Evolutionary conservation across 2,329 filamentous ascomycete genomes (phyloP).

Genomic region (Sporothrix brunneoviolacea): DNA sequence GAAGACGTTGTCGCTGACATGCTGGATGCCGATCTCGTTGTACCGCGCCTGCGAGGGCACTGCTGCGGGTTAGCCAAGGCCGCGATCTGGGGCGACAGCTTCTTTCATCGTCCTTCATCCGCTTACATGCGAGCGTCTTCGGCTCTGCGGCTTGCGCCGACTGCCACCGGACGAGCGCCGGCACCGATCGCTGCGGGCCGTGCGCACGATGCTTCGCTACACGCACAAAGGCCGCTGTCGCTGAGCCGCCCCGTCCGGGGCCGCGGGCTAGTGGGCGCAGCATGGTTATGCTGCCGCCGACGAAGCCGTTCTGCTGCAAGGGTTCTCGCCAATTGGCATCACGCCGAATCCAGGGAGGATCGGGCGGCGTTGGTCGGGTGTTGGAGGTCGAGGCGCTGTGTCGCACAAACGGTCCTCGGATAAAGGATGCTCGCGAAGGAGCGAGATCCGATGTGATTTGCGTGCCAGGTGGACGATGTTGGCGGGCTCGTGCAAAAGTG

Average conservation of each 20-base stretch:
- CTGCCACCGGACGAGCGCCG: slow-evolving; percentile 35
- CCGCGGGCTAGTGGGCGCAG: slow-evolving; percentile 31
- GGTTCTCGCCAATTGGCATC: background rate
- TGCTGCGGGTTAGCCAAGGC: slow-evolving; percentile 18
- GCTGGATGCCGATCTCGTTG: slow-evolving; percentile 92
- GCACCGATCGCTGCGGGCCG: slow-evolving; percentile 26
- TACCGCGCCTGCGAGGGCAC: slow-evolving; percentile 58
- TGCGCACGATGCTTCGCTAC: slow-evolving; percentile 43
- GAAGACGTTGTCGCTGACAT: slow-evolving; percentile 78
- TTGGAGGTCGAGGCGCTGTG: background rate
- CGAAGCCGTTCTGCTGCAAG: background rate
- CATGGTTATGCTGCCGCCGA: slow-evolving; percentile 28
- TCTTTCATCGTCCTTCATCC: background rate
- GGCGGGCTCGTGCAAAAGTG: background rate
- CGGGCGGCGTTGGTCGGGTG: background rate
- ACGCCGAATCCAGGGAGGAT: slow-evolving; percentile 3
- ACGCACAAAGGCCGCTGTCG: slow-evolving; percentile 42
- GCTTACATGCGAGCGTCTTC: slow-evolving; percentile 37
- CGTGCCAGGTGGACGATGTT: too few relatives aligned
- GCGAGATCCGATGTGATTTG: too few relatives aligned
- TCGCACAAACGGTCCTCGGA: too few relatives aligned
- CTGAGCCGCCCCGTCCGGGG: slow-evolving; percentile 23
- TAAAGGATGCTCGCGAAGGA: background rate
- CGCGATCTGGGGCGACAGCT: too few relatives aligned
- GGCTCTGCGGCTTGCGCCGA: slow-evolving; percentile 27